Percentiles rank a stretch among this genome's conserved stretches.
Conservation (phyloP, 140 eudicot genomes). For the Flaveria floridana region DNA sequence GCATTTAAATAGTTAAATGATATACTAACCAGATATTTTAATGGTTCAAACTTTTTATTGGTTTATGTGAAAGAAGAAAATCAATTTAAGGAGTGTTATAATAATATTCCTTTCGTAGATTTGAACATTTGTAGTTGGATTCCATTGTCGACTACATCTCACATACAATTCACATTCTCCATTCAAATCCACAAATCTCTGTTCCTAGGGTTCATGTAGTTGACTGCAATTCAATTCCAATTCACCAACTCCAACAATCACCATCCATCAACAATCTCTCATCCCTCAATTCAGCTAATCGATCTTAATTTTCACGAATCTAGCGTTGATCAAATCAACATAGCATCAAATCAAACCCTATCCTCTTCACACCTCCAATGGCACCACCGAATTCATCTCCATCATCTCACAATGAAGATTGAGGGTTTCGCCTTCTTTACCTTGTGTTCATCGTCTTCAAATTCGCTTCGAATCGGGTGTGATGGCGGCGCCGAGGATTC, state of each 20-base stretch:
- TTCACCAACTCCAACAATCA: not conserved
- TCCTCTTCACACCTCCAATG: conserved; percentile 20
- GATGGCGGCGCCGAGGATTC: conserved; percentile 83
- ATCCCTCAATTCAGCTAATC: conserved; percentile 28
- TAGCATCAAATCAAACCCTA: not conserved
- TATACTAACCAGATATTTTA: no score
- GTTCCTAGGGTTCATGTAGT: conserved; percentile 31
- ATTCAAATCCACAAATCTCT: conserved; percentile 14
- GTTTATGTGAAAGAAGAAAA: no score
- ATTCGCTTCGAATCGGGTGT: conserved; percentile 5
- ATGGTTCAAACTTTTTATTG: no score
- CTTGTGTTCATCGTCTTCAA: not conserved
- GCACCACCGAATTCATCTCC: conserved; percentile 23
- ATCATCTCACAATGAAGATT: conserved; percentile 27
- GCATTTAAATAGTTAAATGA: no score
- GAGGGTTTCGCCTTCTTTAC: conserved; percentile 21
- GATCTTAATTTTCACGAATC: conserved; percentile 25
- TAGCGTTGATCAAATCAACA: conserved; percentile 19
- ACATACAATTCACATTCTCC: conserved; percentile 2
- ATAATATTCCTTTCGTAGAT: no score
- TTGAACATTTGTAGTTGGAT: not conserved
- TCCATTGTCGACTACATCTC: conserved; percentile 25
- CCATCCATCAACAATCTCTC: not conserved
- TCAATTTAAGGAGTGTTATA: no score
- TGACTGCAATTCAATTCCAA: conserved; percentile 14